Base-by-base conservation (phyloP, 2,329 filamentous ascomycete genomes). In the Penicillium sclerotigenum region DNA sequence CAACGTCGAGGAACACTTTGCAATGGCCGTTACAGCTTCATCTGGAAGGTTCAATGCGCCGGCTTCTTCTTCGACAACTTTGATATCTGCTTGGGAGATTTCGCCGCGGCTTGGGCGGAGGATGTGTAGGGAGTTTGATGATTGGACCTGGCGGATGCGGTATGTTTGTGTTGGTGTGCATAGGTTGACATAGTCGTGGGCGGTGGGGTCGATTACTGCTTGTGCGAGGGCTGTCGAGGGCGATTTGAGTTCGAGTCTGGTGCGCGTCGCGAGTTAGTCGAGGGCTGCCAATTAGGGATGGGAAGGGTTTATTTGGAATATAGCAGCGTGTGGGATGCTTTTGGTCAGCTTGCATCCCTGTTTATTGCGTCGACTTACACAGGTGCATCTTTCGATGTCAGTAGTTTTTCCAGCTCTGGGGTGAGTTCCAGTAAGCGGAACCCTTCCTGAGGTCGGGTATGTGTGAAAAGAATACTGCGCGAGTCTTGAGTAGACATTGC, bases 141-240 rank as follows among this genome's bases (percentile, higher is more conserved):
- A 86, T 63, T 85, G 83, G 50, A 87, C 84, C 69, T 87, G 84
- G 62, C 83, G 83, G 49, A 87, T 72, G 56, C 80, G 78, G 73
- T 81, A 87, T 11, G 83, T 84, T 61, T 80, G 76, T 52, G 75
- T 75, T 10, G 77, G 73, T 2, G 83, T 86, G 72, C 84, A 87
- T 57, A 87, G 75, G 57, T 86, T 83, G 29, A 82, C 80, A 54
- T 75, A 77, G 42, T 76, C 71, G 47, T 65, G 66, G 28, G 67
- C 61, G 36, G 62, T 52, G 20, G 64, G 55, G n/a, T 68, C 64
- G 4, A 58, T 42, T 14, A 64, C 59, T 20, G 72, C 72, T 58
- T 75, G 63, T 7, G 62, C 58, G 8, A 64, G 62, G 11, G 65
- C 62, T 22, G 59, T 33, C 7, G 64, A 63, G 41, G 75, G 68